These are phyloP conservation scores for Verbena officinalis DNA, from an alignment of 257 asterid genomes.

Conservation along the genomic window DNA sequence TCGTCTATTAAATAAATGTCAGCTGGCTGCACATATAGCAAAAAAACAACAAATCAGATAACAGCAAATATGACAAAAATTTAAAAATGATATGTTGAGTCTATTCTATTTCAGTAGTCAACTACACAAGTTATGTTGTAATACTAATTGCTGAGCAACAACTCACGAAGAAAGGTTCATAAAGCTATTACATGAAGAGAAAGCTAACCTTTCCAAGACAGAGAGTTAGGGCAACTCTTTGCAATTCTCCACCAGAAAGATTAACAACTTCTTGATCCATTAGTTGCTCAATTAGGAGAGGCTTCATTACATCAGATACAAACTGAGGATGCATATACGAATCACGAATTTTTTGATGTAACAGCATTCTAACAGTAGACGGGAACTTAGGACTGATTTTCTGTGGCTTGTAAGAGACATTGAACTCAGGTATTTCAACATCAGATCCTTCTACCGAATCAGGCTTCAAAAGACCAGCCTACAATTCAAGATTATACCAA, in stretches of 20 bases:
- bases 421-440: conserved; percentile 88
- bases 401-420: conserved; percentile 98
- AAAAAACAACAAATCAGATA: conserved; percentile 17
- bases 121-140: not conserved
- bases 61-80: conserved; percentile 1
- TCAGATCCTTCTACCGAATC: conserved; percentile 75
- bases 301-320: conserved; percentile 94
- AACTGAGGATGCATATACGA: conserved; percentile 94
- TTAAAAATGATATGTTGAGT: not conserved
- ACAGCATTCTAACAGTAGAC: conserved; percentile 67
- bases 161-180: not conserved
- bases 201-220: conserved; percentile 92
- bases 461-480: conserved; percentile 98
- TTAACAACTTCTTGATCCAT: conserved; percentile 97
- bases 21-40: conserved; percentile 78
- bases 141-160: not conserved
- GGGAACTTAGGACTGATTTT: conserved; percentile 88
- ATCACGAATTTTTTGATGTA: conserved; percentile 85
- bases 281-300: conserved; percentile 94
- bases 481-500: conserved; percentile 19
- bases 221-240: conserved; percentile 88
- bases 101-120: not conserved
- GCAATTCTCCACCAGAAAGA: conserved; percentile 99
- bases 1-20: conserved; percentile 94
- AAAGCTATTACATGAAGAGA: not conserved